Conservation (phyloP, 2,329 filamentous ascomycete species). For the Aspergillus persii region DNA sequence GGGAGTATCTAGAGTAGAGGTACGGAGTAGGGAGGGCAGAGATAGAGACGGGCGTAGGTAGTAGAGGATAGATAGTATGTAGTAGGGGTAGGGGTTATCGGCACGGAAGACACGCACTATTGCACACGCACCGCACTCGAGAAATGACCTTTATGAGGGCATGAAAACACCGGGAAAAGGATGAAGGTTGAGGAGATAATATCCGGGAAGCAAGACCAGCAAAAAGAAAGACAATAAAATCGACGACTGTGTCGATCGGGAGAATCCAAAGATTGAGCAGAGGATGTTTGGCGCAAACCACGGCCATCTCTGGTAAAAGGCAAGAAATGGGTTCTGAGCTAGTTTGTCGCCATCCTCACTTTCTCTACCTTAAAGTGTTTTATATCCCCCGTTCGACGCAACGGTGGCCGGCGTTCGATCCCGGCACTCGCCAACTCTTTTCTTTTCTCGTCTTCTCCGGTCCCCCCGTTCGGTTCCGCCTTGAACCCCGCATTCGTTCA, state of each 20-base stretch:
- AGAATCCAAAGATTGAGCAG: slow-evolving; percentile 58
- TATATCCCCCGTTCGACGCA: slow-evolving; percentile 2
- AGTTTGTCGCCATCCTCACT: slow-evolving; percentile 65
- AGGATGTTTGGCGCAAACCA: slow-evolving; percentile 61
- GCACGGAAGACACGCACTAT: slow-evolving; percentile 1
- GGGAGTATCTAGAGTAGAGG: not conserved
- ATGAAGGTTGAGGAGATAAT: not conserved
- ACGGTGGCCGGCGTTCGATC: slow-evolving; percentile 28
- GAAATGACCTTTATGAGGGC: not conserved
- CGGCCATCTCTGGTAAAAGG: slow-evolving; percentile 79
- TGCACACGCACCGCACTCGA: slow-evolving; percentile 9
- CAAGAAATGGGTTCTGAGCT: slow-evolving; percentile 72
- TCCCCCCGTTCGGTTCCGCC: slow-evolving; percentile 6
- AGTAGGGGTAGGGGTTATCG: not conserved
- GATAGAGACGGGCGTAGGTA: no score
- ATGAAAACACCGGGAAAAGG: not conserved
- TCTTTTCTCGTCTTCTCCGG: slow-evolving; percentile 13
- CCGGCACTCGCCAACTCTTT: slow-evolving; percentile 10
- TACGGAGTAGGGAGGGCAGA: no score
- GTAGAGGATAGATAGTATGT: no score
- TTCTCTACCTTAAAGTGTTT: not conserved
- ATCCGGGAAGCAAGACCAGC: not conserved
- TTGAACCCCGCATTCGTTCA: slow-evolving; percentile 17
- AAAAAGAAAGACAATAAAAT: slow-evolving; percentile 36
- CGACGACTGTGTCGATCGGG: slow-evolving; percentile 46